Conservation (phyloP, 176 grass and related monocot genomes). For the Ananas comosus region DNA sequence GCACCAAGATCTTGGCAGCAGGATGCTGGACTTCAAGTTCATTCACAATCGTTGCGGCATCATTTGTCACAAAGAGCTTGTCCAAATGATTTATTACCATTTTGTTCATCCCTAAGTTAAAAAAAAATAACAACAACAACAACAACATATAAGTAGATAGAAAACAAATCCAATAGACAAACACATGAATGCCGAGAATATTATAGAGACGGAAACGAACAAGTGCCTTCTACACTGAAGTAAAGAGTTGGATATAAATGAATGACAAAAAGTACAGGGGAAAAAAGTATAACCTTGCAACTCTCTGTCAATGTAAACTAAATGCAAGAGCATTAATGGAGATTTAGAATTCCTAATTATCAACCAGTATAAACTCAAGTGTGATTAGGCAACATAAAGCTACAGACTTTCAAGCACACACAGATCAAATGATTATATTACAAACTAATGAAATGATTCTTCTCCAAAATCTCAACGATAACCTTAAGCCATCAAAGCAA, state of each 20-base stretch:
- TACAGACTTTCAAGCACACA: neutral
- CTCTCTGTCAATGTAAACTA: neutral
- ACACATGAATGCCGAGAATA: neutral
- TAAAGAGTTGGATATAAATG: neutral
- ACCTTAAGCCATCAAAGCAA: no score
- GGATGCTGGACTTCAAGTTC: conserved; percentile 93
- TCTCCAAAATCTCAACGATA: no score
- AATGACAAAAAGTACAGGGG: neutral
- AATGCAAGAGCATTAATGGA: neutral
- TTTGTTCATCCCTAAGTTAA: conserved; percentile 74
- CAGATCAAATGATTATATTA: neutral
- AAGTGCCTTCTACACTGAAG: neutral
- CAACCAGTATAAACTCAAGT: neutral
- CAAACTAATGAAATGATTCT: no score
- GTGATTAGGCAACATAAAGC: neutral
- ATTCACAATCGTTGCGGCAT: conserved; percentile 73
- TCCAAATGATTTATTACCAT: conserved; percentile 95
- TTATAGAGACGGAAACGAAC: conserved; percentile 3
- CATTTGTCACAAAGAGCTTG: conserved; percentile 73
- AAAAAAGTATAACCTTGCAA: neutral
- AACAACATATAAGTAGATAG: neutral
- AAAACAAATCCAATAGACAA: neutral
- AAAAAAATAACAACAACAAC: neutral
- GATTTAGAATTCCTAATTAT: neutral
- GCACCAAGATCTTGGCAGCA: conserved; percentile 77